Percentiles rank a stretch among this genome's conserved stretches.
phyloP scores from a whole-genome alignment of 2,329 filamentous ascomycete species.

The Fusarium sp. region DNA sequence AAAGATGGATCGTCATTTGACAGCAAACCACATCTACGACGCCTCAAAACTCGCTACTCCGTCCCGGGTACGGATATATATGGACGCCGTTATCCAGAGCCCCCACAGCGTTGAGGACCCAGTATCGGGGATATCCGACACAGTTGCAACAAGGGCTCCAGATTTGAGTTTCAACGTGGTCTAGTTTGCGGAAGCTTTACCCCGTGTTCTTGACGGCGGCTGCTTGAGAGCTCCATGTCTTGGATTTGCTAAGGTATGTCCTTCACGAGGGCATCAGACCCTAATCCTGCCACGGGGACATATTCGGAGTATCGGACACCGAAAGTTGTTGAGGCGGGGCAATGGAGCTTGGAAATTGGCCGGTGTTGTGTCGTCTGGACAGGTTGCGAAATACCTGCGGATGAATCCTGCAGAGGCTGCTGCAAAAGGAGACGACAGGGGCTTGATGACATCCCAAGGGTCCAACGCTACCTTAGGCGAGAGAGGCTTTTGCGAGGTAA shows the following conservation, averaged over 20 bases:
- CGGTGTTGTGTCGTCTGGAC: background rate
- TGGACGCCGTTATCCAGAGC: background rate
- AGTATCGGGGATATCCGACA: background rate
- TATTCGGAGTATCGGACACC: background rate
- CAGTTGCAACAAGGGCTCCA: background rate
- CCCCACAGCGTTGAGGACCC: background rate
- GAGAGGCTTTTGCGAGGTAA: background rate
- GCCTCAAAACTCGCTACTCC: background rate
- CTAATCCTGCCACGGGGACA: background rate
- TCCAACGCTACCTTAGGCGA: background rate
- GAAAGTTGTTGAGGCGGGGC: background rate
- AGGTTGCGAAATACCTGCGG: background rate
- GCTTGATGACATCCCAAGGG: constrained; percentile 2
- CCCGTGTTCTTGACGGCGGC: background rate
- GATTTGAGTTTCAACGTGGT: background rate
- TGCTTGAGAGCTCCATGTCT: background rate
- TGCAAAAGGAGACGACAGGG: background rate
- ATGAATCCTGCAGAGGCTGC: background rate
- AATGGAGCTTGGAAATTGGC: background rate
- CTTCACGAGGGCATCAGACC: background rate
- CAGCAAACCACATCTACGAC: background rate
- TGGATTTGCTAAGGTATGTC: background rate
- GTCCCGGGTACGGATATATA: background rate
- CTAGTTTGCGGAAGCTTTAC: background rate
- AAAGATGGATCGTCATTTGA: background rate